Evolutionary conservation across 176 grass and related monocot genomes (phyloP).

Genomic region (Guadua angustifolia): DNA sequence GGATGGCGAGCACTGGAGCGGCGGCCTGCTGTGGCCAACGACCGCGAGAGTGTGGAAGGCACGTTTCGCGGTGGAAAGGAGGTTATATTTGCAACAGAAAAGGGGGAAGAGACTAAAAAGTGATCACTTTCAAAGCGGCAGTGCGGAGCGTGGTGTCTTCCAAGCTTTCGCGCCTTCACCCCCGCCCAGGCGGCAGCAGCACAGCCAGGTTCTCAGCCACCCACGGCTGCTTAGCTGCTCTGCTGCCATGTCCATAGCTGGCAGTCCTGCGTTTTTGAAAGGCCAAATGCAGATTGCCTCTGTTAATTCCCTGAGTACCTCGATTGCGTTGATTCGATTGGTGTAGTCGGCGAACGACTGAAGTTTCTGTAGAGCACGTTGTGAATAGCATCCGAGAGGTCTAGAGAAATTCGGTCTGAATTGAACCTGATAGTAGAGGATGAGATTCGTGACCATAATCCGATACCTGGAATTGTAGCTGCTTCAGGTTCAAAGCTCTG

Average conservation of each 20-base stretch:
- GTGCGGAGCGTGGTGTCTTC: slow-evolving; percentile 38
- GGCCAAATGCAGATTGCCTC: slow-evolving; percentile 17
- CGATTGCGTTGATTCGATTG: slow-evolving; percentile 15
- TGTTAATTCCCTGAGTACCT: slow-evolving; percentile 27
- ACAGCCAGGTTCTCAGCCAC: slow-evolving; percentile 24
- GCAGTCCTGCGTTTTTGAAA: slow-evolving; percentile 9
- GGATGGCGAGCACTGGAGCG: no score
- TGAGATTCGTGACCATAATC: neutral
- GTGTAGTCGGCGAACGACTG: neutral
- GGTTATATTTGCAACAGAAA: no score
- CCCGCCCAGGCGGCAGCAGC: slow-evolving; percentile 24
- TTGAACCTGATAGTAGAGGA: slow-evolving; percentile 8
- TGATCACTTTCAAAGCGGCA: slow-evolving; percentile 26
- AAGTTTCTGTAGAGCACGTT: neutral
- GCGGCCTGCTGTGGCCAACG: no score
- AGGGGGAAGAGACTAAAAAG: no score
- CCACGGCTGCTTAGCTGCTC: slow-evolving; percentile 40
- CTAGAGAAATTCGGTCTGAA: neutral
- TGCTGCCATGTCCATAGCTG: slow-evolving; percentile 3
- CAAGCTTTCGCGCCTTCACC: slow-evolving; percentile 41
- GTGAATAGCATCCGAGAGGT: slow-evolving; percentile 12
- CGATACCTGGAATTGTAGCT: neutral
- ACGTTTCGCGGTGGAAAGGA: no score
- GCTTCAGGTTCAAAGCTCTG: neutral
- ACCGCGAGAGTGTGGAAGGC: no score